Evolutionary conservation across 192 early-diverging fungal genomes (phyloP), one percentile per base, ranked within the genome.

Genomic region (Backusella parvicylindrica): DNA sequence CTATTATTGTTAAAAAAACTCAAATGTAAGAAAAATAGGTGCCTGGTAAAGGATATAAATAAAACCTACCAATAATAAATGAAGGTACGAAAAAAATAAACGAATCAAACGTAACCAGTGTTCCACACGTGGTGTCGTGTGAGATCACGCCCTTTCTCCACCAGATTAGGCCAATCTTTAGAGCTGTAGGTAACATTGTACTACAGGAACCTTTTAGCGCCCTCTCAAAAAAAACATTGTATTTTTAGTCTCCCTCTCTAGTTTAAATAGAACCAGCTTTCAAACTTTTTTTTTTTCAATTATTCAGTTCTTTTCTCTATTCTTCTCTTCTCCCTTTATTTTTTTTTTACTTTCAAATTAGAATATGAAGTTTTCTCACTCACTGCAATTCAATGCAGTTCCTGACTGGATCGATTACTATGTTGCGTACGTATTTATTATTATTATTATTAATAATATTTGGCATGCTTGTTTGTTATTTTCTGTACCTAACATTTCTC

Each of bases 291-390:
- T 47, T 50, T 50, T 38, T 16, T 0, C 53, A 30, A 30, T 72
- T 72, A 32, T 56, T 74, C 41, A 41, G 13, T 66, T 43, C 32
- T 43, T 63, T 9, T 38, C 26, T 53, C 63, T 64, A n/a, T 21
- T 43, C 37, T 47, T 75, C 50, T n/a, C 21, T 50, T 60, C 31
- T 30, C 47, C 18, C 18, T 31, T 32, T 38, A 23, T 47, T 31
- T 31, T 30, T 71, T 33, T 64, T 64, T 21, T 63, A 31, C 30
- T 23, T 63, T 70, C 32, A 12, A 35, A 40, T 26, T 72, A 36
- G 18, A 35, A 26, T 26, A 96, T 98, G 95, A 98, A 98, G 87
- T 98, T 98, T 75, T 93, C 95, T 26, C 92, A 94, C 80, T 90
- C 92, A 30, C 87, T 98, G 63, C 92, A 96, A 83, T 91, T 98